A percentile compares a stretch with the other conserved stretches of the same genome.
Evolutionary conservation across 2,329 filamentous ascomycete species (phyloP).

Genomic region (Penicillium concentricum): DNA sequence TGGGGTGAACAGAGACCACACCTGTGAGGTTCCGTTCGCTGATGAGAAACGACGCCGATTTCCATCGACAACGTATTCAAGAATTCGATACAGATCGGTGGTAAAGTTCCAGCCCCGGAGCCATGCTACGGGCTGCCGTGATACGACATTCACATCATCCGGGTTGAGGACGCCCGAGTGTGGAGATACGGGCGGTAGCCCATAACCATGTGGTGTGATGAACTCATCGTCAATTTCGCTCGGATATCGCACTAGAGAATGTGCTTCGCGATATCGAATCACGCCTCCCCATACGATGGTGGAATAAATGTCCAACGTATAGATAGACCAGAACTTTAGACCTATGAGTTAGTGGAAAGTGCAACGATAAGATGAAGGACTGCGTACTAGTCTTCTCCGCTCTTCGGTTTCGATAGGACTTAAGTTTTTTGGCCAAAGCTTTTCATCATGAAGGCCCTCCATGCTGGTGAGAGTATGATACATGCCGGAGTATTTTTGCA

Average conservation of each 20-base stretch:
- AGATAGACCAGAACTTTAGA: conserved; percentile 57
- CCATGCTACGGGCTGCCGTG: conserved; percentile 41
- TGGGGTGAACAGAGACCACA: conserved; percentile 25
- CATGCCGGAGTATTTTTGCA: conserved; percentile 53
- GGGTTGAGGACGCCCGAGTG: conserved; percentile 12
- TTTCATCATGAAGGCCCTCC: conserved; percentile 54
- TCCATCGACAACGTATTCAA: conserved; percentile 50
- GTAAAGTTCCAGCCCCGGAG: conserved; percentile 59
- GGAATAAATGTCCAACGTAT: conserved; percentile 56
- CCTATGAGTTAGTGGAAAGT: conserved; percentile 1
- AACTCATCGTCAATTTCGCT: conserved; percentile 50
- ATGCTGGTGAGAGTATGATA: conserved; percentile 53
- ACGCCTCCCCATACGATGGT: conserved; percentile 54
- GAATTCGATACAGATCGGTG: conserved; percentile 56
- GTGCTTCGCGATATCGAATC: conserved; percentile 47
- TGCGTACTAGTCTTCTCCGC: conserved; percentile 47
- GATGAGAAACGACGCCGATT: conserved; percentile 24
- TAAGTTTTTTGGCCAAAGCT: conserved; percentile 51
- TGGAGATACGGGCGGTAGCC: conserved; percentile 18
- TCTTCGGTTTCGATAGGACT: conserved; percentile 50
- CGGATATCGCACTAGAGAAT: conserved; percentile 50
- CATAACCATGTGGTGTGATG: conserved; percentile 35
- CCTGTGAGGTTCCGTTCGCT: conserved; percentile 23
- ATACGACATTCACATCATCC: conserved; percentile 7
- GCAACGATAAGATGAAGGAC: not conserved